A percentile compares a stretch with the other conserved stretches of the same genome.
Conservation (phyloP, 345 rosid genomes). For the Dipteronia sinensis region DNA sequence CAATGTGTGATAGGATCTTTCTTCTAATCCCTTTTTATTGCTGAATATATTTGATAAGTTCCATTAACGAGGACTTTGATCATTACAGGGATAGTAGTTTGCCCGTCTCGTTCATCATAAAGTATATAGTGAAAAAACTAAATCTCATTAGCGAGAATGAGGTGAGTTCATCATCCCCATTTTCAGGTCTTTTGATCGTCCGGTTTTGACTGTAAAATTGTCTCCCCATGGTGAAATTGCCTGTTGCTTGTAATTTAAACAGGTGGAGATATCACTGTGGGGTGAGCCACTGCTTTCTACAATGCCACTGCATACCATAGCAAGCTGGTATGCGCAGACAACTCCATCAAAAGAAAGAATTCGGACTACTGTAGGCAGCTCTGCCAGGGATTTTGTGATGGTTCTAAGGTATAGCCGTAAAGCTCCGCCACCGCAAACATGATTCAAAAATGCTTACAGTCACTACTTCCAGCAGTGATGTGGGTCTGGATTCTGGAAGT, state of each 20-base stretch:
- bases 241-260: conserved; percentile 3
- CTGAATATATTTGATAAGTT: neutral
- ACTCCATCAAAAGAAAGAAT: conserved; percentile 30
- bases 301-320: conserved; percentile 29
- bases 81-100: conserved; percentile 41
- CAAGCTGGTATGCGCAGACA: conserved; percentile 49
- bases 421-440: conserved; percentile 25
- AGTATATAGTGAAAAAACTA: conserved; percentile 42
- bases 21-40: neutral
- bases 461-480: neutral
- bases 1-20: neutral
- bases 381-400: conserved; percentile 54
- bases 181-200: neutral
- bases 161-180: conserved; percentile 29
- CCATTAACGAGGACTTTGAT: neutral
- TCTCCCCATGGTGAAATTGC: neutral
- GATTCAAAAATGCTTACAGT: neutral
- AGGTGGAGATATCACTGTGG: conserved; percentile 55
- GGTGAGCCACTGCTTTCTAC: conserved; percentile 44
- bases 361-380: conserved; percentile 40
- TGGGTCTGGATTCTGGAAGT: neutral
- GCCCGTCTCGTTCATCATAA: conserved; percentile 40
- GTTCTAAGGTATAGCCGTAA: conserved; percentile 46
- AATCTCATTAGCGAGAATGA: conserved; percentile 43
- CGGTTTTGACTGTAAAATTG: neutral